These are phyloP conservation scores for Diplodia scrobiculata DNA, from an alignment of 2,329 filamentous ascomycete genomes.

Conservation along the genomic window DNA sequence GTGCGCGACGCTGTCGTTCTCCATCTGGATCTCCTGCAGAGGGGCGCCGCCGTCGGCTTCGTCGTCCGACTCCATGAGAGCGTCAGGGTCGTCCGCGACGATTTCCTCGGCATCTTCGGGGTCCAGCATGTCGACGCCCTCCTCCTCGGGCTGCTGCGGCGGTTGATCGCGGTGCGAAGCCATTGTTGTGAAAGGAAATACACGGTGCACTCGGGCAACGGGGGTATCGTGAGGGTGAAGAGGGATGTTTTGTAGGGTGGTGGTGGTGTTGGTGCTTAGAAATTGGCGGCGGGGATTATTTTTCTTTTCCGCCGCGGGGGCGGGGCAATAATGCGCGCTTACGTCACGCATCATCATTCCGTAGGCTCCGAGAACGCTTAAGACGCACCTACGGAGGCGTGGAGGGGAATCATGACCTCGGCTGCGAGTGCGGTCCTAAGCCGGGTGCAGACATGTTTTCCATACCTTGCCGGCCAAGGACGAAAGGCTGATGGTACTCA, in stretches of 20 bases:
- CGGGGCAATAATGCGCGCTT: conserved; percentile 10
- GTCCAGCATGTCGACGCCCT: conserved; percentile 72
- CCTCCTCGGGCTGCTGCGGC: conserved; percentile 34
- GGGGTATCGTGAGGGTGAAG: neutral
- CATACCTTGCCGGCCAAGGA: no score
- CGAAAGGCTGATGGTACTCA: neutral
- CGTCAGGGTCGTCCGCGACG: conserved; percentile 63
- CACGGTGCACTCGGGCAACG: neutral
- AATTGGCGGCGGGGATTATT: conserved; percentile 26
- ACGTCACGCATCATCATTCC: conserved; percentile 16
- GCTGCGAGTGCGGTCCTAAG: no score
- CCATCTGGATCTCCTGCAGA: conserved; percentile 69
- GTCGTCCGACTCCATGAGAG: conserved; percentile 76
- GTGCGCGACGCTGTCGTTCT: conserved; percentile 91
- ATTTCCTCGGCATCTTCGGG: conserved; percentile 78
- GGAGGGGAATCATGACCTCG: no score
- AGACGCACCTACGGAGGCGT: no score
- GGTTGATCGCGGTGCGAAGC: conserved; percentile 30
- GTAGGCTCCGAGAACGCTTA: no score
- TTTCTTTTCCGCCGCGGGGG: conserved; percentile 24
- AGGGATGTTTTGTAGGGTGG: neutral
- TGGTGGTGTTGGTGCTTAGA: conserved; percentile 24
- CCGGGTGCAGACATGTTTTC: no score
- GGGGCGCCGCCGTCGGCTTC: conserved; percentile 57
- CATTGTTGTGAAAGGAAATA: conserved; percentile 25